Percentiles rank a stretch among this genome's conserved stretches.
Conservation (phyloP, 2,329 filamentous ascomycete genomes). For the Verticillium isaacii region DNA sequence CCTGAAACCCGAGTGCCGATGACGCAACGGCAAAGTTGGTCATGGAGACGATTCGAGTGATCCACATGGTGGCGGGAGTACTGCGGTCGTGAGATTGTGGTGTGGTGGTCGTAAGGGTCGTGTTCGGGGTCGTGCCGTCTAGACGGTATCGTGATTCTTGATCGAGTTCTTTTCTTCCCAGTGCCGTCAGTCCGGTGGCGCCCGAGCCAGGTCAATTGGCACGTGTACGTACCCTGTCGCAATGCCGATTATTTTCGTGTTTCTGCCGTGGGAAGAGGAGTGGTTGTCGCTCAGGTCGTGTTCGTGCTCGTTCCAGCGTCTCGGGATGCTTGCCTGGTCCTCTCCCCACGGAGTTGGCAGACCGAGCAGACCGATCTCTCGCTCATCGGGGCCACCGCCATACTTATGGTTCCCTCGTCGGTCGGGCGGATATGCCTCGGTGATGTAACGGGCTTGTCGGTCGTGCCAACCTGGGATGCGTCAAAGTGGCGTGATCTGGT, state of each 20-base stretch:
- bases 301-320: background rate
- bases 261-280: background rate
- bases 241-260: background rate
- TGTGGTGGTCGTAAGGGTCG: background rate
- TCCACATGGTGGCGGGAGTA: slow-evolving; percentile 18
- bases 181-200: background rate
- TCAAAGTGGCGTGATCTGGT: background rate
- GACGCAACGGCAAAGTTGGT: slow-evolving; percentile 63
- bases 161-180: background rate
- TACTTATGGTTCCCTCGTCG: background rate
- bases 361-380: background rate
- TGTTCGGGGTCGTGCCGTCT: background rate
- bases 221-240: background rate
- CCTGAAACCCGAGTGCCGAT: slow-evolving; percentile 62
- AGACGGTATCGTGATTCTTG: background rate
- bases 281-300: background rate
- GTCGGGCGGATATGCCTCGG: background rate
- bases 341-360: background rate
- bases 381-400: background rate
- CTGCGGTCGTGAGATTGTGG: background rate
- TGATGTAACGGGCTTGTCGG: background rate
- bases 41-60: slow-evolving; percentile 47
- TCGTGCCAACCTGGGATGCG: background rate
- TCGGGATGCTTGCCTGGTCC: background rate
- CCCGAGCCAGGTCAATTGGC: background rate